A percentile compares a stretch with the other conserved stretches of the same genome.
phyloP scores from a whole-genome alignment of 352 stramenopile species.

The Aphanomyces invadans region DNA sequence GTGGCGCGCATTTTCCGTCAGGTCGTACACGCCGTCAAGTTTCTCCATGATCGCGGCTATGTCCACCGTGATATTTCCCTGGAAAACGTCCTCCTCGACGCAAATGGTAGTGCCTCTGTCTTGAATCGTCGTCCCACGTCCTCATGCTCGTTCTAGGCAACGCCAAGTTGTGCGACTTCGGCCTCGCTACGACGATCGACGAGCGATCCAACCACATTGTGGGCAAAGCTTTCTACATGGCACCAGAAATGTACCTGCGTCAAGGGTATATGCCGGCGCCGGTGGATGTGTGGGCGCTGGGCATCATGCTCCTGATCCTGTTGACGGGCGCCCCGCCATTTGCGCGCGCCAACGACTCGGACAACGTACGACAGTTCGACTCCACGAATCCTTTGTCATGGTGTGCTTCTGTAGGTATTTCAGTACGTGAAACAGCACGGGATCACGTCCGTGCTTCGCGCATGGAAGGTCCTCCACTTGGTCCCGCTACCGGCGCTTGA shows the following conservation, averaged over 20 bases:
- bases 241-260: constrained; percentile 24
- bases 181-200: constrained; percentile 10
- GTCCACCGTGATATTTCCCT: constrained; percentile 84
- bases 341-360: constrained; percentile 20
- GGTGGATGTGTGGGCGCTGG: constrained; percentile 28
- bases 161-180: constrained; percentile 27
- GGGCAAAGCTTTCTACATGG: constrained; percentile 28
- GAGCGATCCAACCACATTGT: constrained; percentile 12
- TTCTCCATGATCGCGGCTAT: constrained; percentile 77
- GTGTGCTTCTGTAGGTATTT: too few relatives aligned
- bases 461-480: constrained; percentile 43
- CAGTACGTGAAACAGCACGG: constrained; percentile 71
- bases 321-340: constrained; percentile 26
- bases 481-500: constrained; percentile 55
- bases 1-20: constrained; percentile 13
- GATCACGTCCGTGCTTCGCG: constrained; percentile 63
- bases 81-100: constrained; percentile 79
- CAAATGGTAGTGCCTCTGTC: constrained; percentile 28
- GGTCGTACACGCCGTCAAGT: constrained; percentile 26
- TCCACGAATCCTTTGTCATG: too few relatives aligned
- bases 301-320: constrained; percentile 27
- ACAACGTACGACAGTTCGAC: too few relatives aligned
- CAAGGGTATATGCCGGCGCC: constrained; percentile 23
- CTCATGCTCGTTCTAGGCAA: neutral
- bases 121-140: neutral